A percentile compares a stretch with the other conserved stretches of the same genome.
Evolutionary conservation across 2,329 filamentous ascomycete species (phyloP).

Genomic region (Emergomyces orientalis): DNA sequence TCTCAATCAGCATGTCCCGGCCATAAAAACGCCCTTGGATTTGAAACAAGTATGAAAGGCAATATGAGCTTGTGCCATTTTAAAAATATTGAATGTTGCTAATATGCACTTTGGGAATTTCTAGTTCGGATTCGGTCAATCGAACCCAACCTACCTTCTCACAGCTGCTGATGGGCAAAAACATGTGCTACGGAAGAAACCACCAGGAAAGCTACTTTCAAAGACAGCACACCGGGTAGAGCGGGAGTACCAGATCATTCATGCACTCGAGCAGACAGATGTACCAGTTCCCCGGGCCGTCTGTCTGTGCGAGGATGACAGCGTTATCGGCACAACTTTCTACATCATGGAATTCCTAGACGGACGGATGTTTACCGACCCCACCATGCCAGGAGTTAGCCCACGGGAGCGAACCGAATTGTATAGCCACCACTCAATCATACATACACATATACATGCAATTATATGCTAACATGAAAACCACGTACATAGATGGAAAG

Average conservation of each 20-base stretch:
- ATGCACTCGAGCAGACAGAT: conserved; percentile 67
- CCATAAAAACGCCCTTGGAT: conserved; percentile 72
- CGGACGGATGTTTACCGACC: conserved; percentile 87
- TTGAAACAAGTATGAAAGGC: conserved; percentile 68
- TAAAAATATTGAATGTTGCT: not conserved
- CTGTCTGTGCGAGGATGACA: conserved; percentile 73
- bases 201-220: conserved; percentile 84
- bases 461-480: conserved; percentile 1
- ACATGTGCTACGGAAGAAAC: conserved; percentile 95
- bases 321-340: conserved; percentile 78
- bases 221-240: conserved; percentile 95
- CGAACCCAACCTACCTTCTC: conserved; percentile 92
- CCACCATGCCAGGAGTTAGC: conserved; percentile 63
- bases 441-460: not conserved
- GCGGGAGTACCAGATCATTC: conserved; percentile 84
- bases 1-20: conserved; percentile 66
- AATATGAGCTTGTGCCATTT: not conserved
- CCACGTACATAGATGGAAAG: conserved; percentile 55
- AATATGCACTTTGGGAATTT: not conserved
- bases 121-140: conserved; percentile 94
- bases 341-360: conserved; percentile 97
- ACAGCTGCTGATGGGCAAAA: conserved; percentile 59
- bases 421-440: conserved; percentile 33
- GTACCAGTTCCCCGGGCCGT: conserved; percentile 79
- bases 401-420: conserved; percentile 62